Conservation (phyloP, 140 eudicot genomes). For the Oenanthe javanica region DNA sequence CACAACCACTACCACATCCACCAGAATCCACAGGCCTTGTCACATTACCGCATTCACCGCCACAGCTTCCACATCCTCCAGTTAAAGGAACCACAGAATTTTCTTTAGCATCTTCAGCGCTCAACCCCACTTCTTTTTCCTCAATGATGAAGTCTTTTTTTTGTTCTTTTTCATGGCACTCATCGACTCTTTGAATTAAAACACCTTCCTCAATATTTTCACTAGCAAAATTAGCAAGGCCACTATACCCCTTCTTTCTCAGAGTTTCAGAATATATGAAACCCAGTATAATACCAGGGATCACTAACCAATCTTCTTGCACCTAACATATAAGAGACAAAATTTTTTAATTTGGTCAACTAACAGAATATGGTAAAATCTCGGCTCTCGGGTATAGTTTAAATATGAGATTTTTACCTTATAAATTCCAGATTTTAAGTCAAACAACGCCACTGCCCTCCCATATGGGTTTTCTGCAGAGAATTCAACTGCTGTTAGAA, state of each 20-base stretch:
- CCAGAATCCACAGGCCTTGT: conserved; percentile 20
- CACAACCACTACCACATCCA: conserved; percentile 26
- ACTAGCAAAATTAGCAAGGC: conserved; percentile 16
- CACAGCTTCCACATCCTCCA: conserved; percentile 25
- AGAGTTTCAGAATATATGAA: conserved; percentile 42
- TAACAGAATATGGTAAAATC: not conserved
- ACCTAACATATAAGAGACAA: conserved; percentile 27
- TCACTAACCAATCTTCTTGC: conserved; percentile 58
- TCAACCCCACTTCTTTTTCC: conserved; percentile 15
- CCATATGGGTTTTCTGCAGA: conserved; percentile 80
- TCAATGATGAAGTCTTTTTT: not conserved
- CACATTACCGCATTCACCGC: conserved; percentile 24
- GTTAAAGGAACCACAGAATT: conserved; percentile 7
- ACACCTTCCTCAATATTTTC: conserved; percentile 13
- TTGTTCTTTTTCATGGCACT: conserved; percentile 1
- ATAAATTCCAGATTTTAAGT: conserved; percentile 43
- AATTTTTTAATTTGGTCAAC: not conserved
- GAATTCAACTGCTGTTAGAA: conserved; percentile 73
- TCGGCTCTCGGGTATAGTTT: not conserved
- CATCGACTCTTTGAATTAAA: conserved; percentile 11
- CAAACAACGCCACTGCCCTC: conserved; percentile 62
- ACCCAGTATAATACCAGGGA: conserved; percentile 45
- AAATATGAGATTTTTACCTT: conserved; percentile 32
- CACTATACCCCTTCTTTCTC: conserved; percentile 40
- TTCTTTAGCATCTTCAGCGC: conserved; percentile 16